These are phyloP conservation scores for Ambrosia artemisiifolia DNA, from an alignment of 129 eudicot genomes.

Conservation along the genomic window DNA sequence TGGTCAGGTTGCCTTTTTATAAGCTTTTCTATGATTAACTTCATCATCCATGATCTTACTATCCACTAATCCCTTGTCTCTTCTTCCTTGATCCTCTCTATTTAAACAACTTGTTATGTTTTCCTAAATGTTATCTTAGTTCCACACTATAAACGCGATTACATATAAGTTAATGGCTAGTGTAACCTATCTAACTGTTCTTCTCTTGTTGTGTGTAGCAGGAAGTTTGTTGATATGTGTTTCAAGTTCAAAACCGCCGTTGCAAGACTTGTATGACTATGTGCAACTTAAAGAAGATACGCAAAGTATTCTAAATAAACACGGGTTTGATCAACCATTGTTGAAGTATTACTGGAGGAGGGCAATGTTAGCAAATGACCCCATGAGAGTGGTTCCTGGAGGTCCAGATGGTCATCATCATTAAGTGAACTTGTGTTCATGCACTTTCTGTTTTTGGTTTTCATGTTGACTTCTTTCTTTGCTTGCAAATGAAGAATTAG, in stretches of 20 bases:
- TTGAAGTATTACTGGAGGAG: constrained; percentile 43
- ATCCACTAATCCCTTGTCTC: constrained; percentile 32
- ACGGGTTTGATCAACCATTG: constrained; percentile 36
- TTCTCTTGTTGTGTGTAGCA: constrained; percentile 20
- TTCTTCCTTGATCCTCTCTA: constrained; percentile 15
- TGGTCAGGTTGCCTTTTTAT: constrained; percentile 17
- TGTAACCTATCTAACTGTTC: constrained; percentile 4
- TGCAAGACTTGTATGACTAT: neutral
- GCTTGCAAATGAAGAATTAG: constrained; percentile 4
- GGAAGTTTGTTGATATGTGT: constrained; percentile 21
- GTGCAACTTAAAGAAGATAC: constrained; percentile 28
- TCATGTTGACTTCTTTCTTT: constrained; percentile 4
- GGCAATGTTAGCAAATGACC: constrained; percentile 35
- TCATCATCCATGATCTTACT: constrained; percentile 30
- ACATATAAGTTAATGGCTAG: constrained; percentile 23
- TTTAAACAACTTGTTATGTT: constrained; percentile 5
- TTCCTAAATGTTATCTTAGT: neutral
- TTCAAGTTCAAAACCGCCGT: constrained; percentile 24
- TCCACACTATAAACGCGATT: neutral
- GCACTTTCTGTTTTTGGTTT: neutral
- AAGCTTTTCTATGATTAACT: constrained; percentile 24
- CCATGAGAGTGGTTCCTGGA: constrained; percentile 39
- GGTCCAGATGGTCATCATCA: constrained; percentile 64
- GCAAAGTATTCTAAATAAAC: constrained; percentile 18
- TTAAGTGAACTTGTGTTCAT: constrained; percentile 19